Percentiles rank a stretch among this genome's conserved stretches.
Conservation (phyloP, 225 moss, liverwort and hornwort genomes). For the Marchantia polymorpha region DNA sequence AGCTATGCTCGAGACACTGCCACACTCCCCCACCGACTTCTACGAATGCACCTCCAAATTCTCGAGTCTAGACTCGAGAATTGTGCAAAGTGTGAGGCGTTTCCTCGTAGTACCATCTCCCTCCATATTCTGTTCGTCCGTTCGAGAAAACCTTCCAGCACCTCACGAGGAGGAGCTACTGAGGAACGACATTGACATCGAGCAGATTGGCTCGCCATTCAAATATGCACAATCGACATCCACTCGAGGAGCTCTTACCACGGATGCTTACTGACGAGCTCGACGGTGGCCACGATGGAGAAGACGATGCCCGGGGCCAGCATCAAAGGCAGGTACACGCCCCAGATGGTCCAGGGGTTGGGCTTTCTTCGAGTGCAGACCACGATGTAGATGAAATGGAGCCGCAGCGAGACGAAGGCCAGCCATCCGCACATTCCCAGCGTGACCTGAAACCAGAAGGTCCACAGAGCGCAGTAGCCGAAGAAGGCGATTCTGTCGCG, state of each 20-base stretch:
- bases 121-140: too few species aligned
- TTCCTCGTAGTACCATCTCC: too few species aligned
- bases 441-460: constrained; percentile 55
- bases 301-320: constrained; percentile 41
- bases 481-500: constrained; percentile 32
- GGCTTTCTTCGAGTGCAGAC: constrained; percentile 31
- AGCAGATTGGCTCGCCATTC: not conserved
- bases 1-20: not conserved
- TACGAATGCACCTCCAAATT: too few species aligned
- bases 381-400: constrained; percentile 35
- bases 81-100: too few species aligned
- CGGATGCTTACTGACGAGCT: constrained; percentile 27
- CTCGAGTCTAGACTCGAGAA: too few species aligned
- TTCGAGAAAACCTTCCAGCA: too few species aligned
- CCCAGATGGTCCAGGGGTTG: constrained; percentile 28
- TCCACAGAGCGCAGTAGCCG: constrained; percentile 46
- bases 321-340: constrained; percentile 36
- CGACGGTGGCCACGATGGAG: constrained; percentile 35
- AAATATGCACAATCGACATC: not conserved
- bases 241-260: constrained; percentile 24
- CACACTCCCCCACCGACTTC: too few species aligned
- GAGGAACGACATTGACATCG: not conserved
- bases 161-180: not conserved
- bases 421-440: constrained; percentile 54
- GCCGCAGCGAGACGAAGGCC: constrained; percentile 43